These are phyloP conservation scores for Aphanomyces cochlioides DNA, from an alignment of 352 stramenopile species.

Conservation along the genomic window DNA sequence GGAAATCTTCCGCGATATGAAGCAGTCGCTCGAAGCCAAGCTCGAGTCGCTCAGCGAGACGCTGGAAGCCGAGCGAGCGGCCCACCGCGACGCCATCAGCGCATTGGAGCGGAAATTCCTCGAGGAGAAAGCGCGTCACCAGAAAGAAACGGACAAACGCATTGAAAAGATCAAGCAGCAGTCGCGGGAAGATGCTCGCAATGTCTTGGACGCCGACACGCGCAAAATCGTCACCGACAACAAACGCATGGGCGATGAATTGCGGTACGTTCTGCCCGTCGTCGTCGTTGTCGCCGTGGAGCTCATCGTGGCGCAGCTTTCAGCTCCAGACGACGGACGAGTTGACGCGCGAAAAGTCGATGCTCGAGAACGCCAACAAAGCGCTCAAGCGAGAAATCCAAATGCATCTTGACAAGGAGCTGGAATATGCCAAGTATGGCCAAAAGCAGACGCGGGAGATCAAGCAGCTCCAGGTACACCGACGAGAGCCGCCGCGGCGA, in stretches of 20 bases:
- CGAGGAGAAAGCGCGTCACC: conserved; percentile 74
- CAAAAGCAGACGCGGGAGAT: conserved; percentile 74
- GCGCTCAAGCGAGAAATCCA: conserved; percentile 67
- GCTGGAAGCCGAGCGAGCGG: conserved; percentile 10
- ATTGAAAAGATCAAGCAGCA: conserved; percentile 84
- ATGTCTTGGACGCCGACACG: conserved; percentile 86
- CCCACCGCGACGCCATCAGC: conserved; percentile 40
- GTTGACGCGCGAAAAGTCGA: conserved; percentile 74
- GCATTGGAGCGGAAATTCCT: conserved; percentile 86
- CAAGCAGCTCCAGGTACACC: conserved; percentile 50
- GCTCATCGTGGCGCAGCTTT: conserved; percentile 41
- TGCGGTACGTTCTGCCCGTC: conserved; percentile 38
- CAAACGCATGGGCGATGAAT: conserved; percentile 88
- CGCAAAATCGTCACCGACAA: conserved; percentile 91
- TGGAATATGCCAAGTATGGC: conserved; percentile 78
- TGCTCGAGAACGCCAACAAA: conserved; percentile 58
- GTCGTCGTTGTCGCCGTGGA: neutral
- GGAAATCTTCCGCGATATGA: conserved; percentile 40
- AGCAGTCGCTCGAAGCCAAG: conserved; percentile 37
- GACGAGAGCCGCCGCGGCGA: no score
- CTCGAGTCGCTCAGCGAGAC: conserved; percentile 33
- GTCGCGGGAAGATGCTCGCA: conserved; percentile 85
- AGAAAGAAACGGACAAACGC: conserved; percentile 83
- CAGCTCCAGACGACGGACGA: conserved; percentile 89
- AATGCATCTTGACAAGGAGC: conserved; percentile 80